Conservation (phyloP, 495 filamentous ascomycete species). For the Penicillium egyptiacum region DNA sequence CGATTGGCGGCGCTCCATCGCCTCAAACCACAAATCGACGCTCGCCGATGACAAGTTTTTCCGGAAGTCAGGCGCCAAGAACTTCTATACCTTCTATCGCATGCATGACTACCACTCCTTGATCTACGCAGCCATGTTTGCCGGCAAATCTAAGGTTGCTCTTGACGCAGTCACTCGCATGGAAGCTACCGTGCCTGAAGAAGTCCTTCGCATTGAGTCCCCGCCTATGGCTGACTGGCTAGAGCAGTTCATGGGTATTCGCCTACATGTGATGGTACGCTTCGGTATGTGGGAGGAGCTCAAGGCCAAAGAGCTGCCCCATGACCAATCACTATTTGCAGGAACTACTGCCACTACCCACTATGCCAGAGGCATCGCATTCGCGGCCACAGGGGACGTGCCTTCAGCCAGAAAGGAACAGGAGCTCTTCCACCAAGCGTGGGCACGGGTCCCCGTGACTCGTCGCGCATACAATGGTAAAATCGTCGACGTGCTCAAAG, state of each 20-base stretch:
- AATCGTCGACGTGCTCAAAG: conserved; percentile 51
- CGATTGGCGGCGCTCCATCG: conserved; percentile 58
- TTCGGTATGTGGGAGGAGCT: conserved; percentile 64
- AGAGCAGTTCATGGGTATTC: conserved; percentile 57
- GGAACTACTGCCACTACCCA: conserved; percentile 56
- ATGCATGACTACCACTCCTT: conserved; percentile 62
- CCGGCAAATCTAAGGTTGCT: conserved; percentile 51
- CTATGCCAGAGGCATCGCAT: conserved; percentile 60
- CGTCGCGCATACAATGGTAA: conserved; percentile 56
- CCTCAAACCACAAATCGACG: conserved; percentile 56
- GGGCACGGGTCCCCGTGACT: conserved; percentile 46
- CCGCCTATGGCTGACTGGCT: conserved; percentile 70
- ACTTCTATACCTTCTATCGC: conserved; percentile 66
- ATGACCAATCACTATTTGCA: conserved; percentile 53
- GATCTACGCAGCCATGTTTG: conserved; percentile 67
- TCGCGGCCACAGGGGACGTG: conserved; percentile 49
- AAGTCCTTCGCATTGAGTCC: conserved; percentile 54
- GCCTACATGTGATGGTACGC: conserved; percentile 62
- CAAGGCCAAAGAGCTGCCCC: conserved; percentile 44
- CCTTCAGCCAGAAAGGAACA: conserved; percentile 44
- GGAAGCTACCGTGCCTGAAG: conserved; percentile 54
- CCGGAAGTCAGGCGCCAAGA: conserved; percentile 42
- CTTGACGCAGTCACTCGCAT: conserved; percentile 52
- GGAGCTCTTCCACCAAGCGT: conserved; percentile 43
- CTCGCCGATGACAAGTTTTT: conserved; percentile 58